Conservation (phyloP, 2,329 filamentous ascomycete genomes). For the Simplicillium aogashimaense region DNA sequence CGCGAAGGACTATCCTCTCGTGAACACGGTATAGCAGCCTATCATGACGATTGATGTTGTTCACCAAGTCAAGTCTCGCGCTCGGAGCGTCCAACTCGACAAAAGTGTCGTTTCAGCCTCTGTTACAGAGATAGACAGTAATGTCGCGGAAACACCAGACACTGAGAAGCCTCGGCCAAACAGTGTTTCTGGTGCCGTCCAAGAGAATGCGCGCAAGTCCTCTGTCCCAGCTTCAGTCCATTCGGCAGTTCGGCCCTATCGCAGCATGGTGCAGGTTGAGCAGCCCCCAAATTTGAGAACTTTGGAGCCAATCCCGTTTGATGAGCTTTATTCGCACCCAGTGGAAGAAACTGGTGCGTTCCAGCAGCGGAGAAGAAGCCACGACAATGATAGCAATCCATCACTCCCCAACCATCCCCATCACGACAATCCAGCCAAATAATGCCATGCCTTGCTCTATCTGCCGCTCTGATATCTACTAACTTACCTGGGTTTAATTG, state of each 20-base stretch:
- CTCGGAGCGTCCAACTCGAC: conserved; percentile 40
- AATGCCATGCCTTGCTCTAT: no score
- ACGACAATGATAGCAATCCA: conserved; percentile 6
- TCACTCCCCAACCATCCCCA: conserved; percentile 2
- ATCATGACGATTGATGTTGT: conserved; percentile 32
- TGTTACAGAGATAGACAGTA: conserved; percentile 8
- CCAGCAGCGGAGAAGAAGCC: no score
- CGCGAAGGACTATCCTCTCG: conserved; percentile 12
- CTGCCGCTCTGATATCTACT: background rate
- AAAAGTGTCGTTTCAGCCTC: conserved; percentile 12
- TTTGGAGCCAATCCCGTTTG: conserved; percentile 32
- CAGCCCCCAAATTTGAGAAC: conserved; percentile 33
- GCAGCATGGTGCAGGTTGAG: conserved; percentile 46
- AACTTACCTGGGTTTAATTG: conserved; percentile 4
- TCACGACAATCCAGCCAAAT: no score
- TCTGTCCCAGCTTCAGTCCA: conserved; percentile 6
- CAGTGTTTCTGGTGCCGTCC: background rate
- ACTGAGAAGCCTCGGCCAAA: conserved; percentile 9
- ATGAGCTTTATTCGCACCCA: conserved; percentile 31
- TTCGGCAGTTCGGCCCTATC: conserved; percentile 21
- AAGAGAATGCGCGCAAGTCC: conserved; percentile 7
- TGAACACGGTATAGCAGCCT: conserved; percentile 18
- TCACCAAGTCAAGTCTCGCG: conserved; percentile 32
- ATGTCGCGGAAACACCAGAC: conserved; percentile 7
- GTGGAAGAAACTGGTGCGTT: background rate